Percentiles rank a stretch among this genome's conserved stretches.
Evolutionary conservation across 331 rosid genomes (phyloP).

Genomic region (Acacia concinna): DNA sequence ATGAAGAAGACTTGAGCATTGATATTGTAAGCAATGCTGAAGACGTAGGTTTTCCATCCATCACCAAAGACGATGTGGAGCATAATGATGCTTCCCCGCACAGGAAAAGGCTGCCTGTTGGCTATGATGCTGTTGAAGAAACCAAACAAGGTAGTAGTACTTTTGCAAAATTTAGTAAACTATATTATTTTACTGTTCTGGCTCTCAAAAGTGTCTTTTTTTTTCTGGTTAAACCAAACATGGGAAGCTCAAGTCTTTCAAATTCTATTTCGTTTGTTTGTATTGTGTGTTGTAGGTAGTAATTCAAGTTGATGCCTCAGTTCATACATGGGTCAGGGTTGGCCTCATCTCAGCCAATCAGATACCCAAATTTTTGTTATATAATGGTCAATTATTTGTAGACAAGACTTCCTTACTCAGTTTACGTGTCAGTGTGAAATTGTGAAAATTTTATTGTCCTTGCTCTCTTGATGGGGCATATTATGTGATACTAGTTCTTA

Average conservation of each 20-base stretch:
- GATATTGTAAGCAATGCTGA: slow-evolving; percentile 85
- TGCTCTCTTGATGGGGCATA: slow-evolving; percentile 10
- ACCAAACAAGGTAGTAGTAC: slow-evolving; percentile 58
- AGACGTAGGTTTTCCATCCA: slow-evolving; percentile 45
- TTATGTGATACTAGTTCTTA: slow-evolving; percentile 10
- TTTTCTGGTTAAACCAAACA: slow-evolving; percentile 18
- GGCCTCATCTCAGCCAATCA: not conserved
- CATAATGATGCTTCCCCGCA: slow-evolving; percentile 52
- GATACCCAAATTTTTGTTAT: slow-evolving; percentile 12
- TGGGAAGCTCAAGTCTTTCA: slow-evolving; percentile 14
- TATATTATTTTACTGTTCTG: slow-evolving; percentile 1
- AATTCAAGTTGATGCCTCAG: not conserved
- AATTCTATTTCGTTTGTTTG: not conserved
- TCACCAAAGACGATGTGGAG: slow-evolving; percentile 43
- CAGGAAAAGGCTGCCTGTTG: slow-evolving; percentile 52
- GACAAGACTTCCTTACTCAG: slow-evolving; percentile 5
- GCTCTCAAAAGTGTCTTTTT: not conserved
- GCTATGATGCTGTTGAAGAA: slow-evolving; percentile 46
- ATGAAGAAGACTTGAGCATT: slow-evolving; percentile 82
- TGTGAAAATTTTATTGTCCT: slow-evolving; percentile 15
- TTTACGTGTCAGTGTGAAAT: slow-evolving; percentile 12
- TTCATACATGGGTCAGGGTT: not conserved
- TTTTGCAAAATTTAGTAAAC: slow-evolving; percentile 1
- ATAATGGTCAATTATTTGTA: not conserved
- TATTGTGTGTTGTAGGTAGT: not conserved